Percentiles rank a stretch among this genome's conserved stretches.
Evolutionary conservation across 2,329 filamentous ascomycete genomes (phyloP).

Genomic region (Aureobasidium namibiae): DNA sequence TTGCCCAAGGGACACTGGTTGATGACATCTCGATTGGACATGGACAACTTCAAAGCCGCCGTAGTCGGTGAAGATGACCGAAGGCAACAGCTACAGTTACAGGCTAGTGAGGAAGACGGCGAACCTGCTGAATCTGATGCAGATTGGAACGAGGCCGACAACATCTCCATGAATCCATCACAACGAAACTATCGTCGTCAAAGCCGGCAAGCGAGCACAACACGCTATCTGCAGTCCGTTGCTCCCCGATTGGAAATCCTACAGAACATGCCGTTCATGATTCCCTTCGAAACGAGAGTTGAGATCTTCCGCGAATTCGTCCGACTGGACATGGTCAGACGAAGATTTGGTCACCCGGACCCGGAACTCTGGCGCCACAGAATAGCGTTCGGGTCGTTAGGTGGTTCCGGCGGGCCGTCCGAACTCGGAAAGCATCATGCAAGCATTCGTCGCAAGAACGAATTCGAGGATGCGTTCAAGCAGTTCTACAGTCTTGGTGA

Average conservation of each 20-base stretch:
- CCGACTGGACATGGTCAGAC: constrained; percentile 64
- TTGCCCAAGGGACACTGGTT: constrained; percentile 82
- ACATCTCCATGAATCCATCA: neutral
- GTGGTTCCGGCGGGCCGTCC: constrained; percentile 21
- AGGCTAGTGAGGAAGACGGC: constrained; percentile 48
- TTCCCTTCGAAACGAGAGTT: constrained; percentile 85
- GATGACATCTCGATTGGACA: constrained; percentile 81
- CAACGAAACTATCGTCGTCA: constrained; percentile 38
- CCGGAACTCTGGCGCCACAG: constrained; percentile 64
- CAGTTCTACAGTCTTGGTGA: constrained; percentile 77
- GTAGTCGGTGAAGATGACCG: constrained; percentile 82
- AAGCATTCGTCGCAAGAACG: constrained; percentile 64
- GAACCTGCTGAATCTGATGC: constrained; percentile 22
- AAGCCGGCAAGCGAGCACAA: constrained; percentile 58
- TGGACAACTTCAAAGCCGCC: constrained; percentile 76
- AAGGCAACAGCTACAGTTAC: constrained; percentile 58
- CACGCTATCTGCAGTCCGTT: constrained; percentile 67
- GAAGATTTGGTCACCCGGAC: constrained; percentile 61
- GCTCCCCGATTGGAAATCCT: constrained; percentile 83
- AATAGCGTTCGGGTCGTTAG: constrained; percentile 20
- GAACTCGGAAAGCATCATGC: constrained; percentile 57
- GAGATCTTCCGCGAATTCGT: constrained; percentile 92
- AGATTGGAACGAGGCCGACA: constrained; percentile 29
- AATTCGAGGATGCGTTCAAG: constrained; percentile 79
- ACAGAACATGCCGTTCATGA: constrained; percentile 93